phyloP scores from a whole-genome alignment of 73 alveolate species.

The Paramecium bursaria region DNA sequence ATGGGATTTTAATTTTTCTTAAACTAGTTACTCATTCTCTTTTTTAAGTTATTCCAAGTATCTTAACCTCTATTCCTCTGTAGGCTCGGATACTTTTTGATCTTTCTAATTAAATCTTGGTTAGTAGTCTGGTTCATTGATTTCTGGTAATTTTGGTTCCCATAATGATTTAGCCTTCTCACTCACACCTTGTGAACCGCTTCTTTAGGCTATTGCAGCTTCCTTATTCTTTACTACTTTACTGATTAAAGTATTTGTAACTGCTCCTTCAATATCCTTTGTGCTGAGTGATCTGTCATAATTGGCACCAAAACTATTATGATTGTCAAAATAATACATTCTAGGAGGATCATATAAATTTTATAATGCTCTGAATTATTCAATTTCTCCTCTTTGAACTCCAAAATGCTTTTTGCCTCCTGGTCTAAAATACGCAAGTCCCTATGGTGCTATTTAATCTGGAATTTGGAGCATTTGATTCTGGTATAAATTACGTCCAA shows the following conservation, averaged over 20 bases:
- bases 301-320: not conserved
- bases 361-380: not conserved
- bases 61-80: conserved; percentile 4
- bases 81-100: not conserved
- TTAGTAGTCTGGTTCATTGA: not conserved
- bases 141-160: not conserved
- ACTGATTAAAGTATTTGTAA: conserved; percentile 46
- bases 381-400: conserved; percentile 51
- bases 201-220: conserved; percentile 18
- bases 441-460: conserved; percentile 20
- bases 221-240: conserved; percentile 56
- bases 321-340: not conserved
- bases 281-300: conserved; percentile 30
- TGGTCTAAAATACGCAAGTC: conserved; percentile 22
- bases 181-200: too few species aligned
- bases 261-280: conserved; percentile 61
- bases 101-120: conserved; percentile 22
- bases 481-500: not conserved
- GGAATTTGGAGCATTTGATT: not conserved
- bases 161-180: conserved; percentile 36
- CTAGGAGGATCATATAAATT: conserved; percentile 44
- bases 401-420: conserved; percentile 45
- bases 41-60: not conserved
- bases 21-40: not conserved
- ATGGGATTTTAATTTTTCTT: not conserved